Base-by-base conservation (phyloP, 495 filamentous ascomycete genomes). In the Penicillium silybi region DNA sequence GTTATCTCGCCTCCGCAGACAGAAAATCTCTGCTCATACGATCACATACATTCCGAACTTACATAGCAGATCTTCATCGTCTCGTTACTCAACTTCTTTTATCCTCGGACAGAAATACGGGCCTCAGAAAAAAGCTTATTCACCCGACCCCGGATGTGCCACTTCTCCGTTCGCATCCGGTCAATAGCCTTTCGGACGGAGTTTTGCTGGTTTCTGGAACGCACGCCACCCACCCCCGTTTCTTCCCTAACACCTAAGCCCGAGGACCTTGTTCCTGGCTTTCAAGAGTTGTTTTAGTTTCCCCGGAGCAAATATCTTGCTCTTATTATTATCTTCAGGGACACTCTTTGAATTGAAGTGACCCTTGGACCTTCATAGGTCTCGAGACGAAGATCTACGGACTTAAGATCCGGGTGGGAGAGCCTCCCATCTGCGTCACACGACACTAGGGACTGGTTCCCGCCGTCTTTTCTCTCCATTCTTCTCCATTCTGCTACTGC, bases 111-210 rank as follows among this genome's bases (percentile, higher is more conserved):
- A 8, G 41, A 38, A 16, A n/a, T 18, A 5, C 35, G 23, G 15
- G 41, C 7, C 15, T 8, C 15, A 15, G 32, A 50, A 34, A 38
- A 22, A n/a, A n/a, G n/a, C n/a, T n/a, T 38, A 16, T 11, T 41
- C 15, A 1, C 8, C 29, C n/a, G 10, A 6, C 15, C 17, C 41
- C 27, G 27, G 39, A 15, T 23, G 39, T 44, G 29, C 48, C 41
- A 44, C 29, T 44, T 4, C 18, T 38, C 47, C 48, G 48, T 44
- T 44, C 41, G 34, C 48, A 44, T 43, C 48, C 48, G 48, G 48
- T 37, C n/a, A 13, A 19, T 47, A 50, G 20, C 32, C 29, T 44
- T 44, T 41, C 39, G 41, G 27, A 35, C 10, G 20, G 35, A 16
- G 17, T 3, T 11, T 22, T 1, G 10, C 9, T 16, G 22, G 10